Percentiles rank a stretch among this genome's conserved stretches.
Evolutionary conservation across 108 stramenopile species (phyloP).

Genomic region (Skeletonema menzelii): DNA sequence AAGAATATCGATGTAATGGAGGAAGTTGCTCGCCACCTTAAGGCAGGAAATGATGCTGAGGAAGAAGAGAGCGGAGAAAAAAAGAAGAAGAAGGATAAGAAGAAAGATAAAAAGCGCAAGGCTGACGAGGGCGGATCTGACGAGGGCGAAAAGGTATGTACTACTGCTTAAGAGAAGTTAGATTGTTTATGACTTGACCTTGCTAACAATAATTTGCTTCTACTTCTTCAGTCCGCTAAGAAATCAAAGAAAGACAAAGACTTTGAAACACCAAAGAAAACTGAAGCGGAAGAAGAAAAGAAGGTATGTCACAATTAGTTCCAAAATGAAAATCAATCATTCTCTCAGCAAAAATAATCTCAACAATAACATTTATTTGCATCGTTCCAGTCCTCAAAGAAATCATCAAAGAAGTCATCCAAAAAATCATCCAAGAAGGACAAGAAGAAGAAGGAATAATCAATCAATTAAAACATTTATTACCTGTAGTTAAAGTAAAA

Average conservation of each 20-base stretch:
- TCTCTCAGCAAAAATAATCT: not conserved
- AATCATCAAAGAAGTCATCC: constrained; percentile 30
- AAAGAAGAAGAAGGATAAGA: constrained; percentile 44
- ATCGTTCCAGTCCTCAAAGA: not conserved
- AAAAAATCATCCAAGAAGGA: constrained; percentile 36
- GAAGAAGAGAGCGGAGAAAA: constrained; percentile 45
- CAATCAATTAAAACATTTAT: constrained; percentile 30
- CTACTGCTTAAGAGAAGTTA: not conserved
- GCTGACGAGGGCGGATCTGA: constrained; percentile 46
- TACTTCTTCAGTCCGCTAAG: constrained; percentile 4
- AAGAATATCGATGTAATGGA: constrained; percentile 99
- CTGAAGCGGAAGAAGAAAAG: constrained; percentile 41
- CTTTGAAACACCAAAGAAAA: constrained; percentile 36
- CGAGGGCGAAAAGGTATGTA: constrained; percentile 26
- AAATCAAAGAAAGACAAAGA: constrained; percentile 52
- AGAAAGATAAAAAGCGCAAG: constrained; percentile 51
- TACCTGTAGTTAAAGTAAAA: not conserved
- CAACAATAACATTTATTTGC: not conserved
- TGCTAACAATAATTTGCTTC: not conserved
- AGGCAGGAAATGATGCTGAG: constrained; percentile 53
- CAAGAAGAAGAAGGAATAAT: constrained; percentile 56
- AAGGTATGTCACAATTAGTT: not conserved
- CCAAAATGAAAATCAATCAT: not conserved
- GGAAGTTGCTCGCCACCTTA: constrained; percentile 85
- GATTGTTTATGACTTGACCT: not conserved